Evolutionary conservation across 345 rosid genomes (phyloP), one percentile per base, ranked within the genome.

Genomic region (Bruguiera gymnorhiza): DNA sequence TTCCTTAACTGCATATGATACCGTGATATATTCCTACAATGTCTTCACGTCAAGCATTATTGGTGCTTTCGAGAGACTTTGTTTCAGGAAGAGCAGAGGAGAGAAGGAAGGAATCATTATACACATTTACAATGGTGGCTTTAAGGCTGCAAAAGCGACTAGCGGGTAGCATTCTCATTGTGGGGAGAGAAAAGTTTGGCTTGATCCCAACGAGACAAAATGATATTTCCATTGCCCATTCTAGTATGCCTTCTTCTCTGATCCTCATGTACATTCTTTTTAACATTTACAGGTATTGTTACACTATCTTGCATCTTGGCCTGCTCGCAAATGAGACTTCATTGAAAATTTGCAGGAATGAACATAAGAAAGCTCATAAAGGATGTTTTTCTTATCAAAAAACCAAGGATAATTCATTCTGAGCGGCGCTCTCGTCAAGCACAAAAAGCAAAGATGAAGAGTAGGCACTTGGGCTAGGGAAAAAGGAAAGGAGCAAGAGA

Each of bases 401-500:
- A 43, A 29, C 68, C 68, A 29, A 67, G n/a, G 21, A 37, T 24
- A 26, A 67, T 54, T 24, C 77, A 53, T 31, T 73, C 68, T 2
- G 54, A 21, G 3, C 54, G 43, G 8, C n/a, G 77, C 3, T 21
- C 63, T 3, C 21, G 26, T 2, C 56, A 56, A 52, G 16, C 43
- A 10, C 53, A 61, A 6, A 32, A 61, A 7, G 67, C 59, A 5
- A 52, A 61, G 48, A 67, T 21, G 62, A 62, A 56, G 36, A 63
- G 68, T 2, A 62, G 77, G 13, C 55, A 39, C 15, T 67, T 50
- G 1, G 71, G 72, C 1, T 39, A 10, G 27, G 72, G 68, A 2
- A 73, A 73, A 34, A 36, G 77, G 31, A 73, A 60, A 62, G 77
- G 76, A 2, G 67, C 76, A 6, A 67, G 57, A 62, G 72, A 67